Evolutionary conservation across 371 early-diverging fungal species (phyloP).

Genomic region (Mucor piriformis): DNA sequence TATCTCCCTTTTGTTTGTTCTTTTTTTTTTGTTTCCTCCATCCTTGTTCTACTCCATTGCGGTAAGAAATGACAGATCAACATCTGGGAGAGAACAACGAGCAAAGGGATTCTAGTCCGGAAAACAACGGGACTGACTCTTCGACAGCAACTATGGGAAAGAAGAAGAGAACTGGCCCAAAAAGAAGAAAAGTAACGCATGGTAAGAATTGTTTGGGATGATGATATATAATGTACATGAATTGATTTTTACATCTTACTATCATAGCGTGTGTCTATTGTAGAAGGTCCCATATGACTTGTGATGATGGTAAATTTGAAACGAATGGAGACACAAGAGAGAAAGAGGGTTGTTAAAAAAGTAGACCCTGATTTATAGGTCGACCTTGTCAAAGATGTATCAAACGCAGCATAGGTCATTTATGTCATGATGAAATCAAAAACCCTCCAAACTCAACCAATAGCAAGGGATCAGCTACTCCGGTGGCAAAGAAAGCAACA

Average conservation of each 20-base stretch:
- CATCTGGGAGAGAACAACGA: neutral
- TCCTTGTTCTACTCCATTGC: neutral
- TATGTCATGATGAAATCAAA: conserved; percentile 87
- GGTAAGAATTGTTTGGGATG: conserved; percentile 35
- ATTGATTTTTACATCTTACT: conserved; percentile 16
- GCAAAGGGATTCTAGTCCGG: neutral
- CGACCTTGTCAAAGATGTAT: conserved; percentile 95
- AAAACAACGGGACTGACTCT: neutral
- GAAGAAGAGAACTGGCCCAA: conserved; percentile 66
- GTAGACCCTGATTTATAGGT: conserved; percentile 41
- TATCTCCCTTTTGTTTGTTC: neutral
- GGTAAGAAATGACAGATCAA: neutral
- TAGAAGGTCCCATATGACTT: conserved; percentile 87
- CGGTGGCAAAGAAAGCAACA: conserved; percentile 11
- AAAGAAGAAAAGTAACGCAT: conserved; percentile 71
- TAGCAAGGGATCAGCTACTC: conserved; percentile 4
- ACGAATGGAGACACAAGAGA: too few relatives aligned
- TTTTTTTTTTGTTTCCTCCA: neutral
- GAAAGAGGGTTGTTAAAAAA: neutral
- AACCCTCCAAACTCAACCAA: conserved; percentile 28
- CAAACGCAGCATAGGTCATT: conserved; percentile 87
- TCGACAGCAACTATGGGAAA: conserved; percentile 21
- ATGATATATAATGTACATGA: neutral
- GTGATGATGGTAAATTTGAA: conserved; percentile 66
- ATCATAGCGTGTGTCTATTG: conserved; percentile 78